Conservation (phyloP, 345 rosid species). For the Leavenworthia alabamica region DNA sequence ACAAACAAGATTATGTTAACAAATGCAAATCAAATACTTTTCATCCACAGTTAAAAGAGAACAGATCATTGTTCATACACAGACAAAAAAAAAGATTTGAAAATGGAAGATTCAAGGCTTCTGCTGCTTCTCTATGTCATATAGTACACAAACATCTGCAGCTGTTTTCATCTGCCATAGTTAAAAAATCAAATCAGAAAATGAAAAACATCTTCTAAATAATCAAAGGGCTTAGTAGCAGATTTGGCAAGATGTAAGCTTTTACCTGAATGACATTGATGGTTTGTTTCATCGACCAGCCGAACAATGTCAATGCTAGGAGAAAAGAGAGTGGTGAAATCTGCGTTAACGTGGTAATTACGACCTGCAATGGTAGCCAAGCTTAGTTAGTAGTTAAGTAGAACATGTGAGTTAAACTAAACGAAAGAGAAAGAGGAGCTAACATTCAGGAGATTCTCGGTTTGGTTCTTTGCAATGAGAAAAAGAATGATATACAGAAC, state of each 20-base stretch:
- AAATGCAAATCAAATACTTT: not conserved
- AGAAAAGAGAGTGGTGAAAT: constrained; percentile 47
- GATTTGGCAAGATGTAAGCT: too few species aligned
- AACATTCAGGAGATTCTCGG: constrained; percentile 57
- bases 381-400: too few species aligned
- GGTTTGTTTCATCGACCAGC: constrained; percentile 78
- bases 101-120: too few species aligned
- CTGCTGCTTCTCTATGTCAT: constrained; percentile 64
- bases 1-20: constrained; percentile 10
- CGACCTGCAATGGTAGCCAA: too few species aligned
- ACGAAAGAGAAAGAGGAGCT: constrained; percentile 26
- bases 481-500: constrained; percentile 78
- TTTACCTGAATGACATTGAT: constrained; percentile 88
- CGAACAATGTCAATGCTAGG: constrained; percentile 55
- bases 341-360: constrained; percentile 36
- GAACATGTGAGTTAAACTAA: too few species aligned
- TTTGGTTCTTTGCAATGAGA: constrained; percentile 54
- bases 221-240: too few species aligned
- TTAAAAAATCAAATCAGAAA: too few species aligned
- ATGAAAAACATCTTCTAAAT: too few species aligned
- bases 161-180: constrained; percentile 86
- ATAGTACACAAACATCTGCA: constrained; percentile 76
- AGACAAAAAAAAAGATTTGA: too few species aligned
- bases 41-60: too few species aligned
- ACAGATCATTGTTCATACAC: too few species aligned